Evolutionary conservation across 2,329 filamentous ascomycete species (phyloP), one percentile per base, ranked within the genome.

Genomic region (Purpureocillium takamizusanense): DNA sequence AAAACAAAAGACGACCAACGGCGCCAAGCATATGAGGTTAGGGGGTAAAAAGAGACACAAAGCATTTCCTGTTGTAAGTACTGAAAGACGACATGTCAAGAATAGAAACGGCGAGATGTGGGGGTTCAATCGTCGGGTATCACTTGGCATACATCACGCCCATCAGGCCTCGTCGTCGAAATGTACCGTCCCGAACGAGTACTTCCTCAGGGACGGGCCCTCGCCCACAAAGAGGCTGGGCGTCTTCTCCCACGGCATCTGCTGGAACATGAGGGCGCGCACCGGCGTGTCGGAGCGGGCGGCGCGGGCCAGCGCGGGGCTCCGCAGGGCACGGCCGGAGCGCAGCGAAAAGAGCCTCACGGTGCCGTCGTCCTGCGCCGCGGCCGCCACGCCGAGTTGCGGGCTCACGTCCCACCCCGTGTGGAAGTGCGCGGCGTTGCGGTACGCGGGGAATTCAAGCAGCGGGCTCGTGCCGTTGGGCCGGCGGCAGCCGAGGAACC

Each of bases 401-500:
- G 54, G 35, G 40, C 69, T 63, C 4, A 71, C 63, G 37, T 75
- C 74, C 46, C 78, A 66, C 1, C 75, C 77, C 9, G 71, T 61
- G 14, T 66, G 53, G 31, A 68, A 53, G 32, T 67, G 64, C 1
- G 67, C 66, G 0, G 52, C 51, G 49, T 80, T 81, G 23, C 51
- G 50, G 52, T 77, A 76, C 3, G 53, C 61, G 0, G 62, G 57
- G 41, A 80, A 79, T 1, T 38, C 38, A 8, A 79, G 50, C 2
- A 75, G 48, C 0, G 75, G 65, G 5, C 35, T 43, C 1, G 56
- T 50, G 6, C 48, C 44, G 37, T 50, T 48, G 2, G 46, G 33
- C 5, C 42, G 42, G 17, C 36, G 31, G 30, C 37, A 39, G 16
- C n/a, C n/a, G n/a, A 49, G 37, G 45, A 65, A 75, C 2, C 78